Evolutionary conservation across 2,329 filamentous ascomycete species (phyloP).

Genomic region (Colletotrichum godetiae): DNA sequence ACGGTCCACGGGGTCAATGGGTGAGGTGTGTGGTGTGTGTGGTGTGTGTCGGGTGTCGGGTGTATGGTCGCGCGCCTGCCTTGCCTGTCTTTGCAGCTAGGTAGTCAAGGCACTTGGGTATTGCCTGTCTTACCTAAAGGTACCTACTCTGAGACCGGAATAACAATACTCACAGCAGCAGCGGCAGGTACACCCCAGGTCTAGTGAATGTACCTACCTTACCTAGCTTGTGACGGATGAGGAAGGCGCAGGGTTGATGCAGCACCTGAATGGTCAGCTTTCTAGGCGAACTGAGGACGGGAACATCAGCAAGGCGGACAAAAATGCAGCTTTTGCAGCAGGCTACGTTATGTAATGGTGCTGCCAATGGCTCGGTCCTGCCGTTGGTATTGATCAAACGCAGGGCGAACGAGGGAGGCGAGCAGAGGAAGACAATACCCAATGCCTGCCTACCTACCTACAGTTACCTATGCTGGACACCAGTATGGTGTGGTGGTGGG

Average conservation of each 20-base stretch:
- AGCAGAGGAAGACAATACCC: not conserved
- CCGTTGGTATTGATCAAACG: not conserved
- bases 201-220: not conserved
- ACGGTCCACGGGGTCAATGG: not conserved
- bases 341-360: not conserved
- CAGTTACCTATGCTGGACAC: not conserved
- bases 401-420: not conserved
- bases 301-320: not conserved
- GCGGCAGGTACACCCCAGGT: not conserved
- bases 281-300: not conserved
- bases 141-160: not conserved
- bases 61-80: not conserved
- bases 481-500: not conserved
- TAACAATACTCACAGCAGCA: not conserved
- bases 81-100: not conserved
- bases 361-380: not conserved
- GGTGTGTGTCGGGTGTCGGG: not conserved
- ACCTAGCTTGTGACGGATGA: conserved; percentile 1
- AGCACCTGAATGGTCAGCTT: not conserved
- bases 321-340: conserved; percentile 1
- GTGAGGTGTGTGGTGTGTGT: not conserved
- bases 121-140: not conserved
- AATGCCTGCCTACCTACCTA: too few species aligned
- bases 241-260: not conserved
- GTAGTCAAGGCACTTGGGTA: not conserved